These are phyloP conservation scores for Melanogaster broomeanus DNA, from an alignment of 768 basidiomycete species.

Conservation along the genomic window DNA sequence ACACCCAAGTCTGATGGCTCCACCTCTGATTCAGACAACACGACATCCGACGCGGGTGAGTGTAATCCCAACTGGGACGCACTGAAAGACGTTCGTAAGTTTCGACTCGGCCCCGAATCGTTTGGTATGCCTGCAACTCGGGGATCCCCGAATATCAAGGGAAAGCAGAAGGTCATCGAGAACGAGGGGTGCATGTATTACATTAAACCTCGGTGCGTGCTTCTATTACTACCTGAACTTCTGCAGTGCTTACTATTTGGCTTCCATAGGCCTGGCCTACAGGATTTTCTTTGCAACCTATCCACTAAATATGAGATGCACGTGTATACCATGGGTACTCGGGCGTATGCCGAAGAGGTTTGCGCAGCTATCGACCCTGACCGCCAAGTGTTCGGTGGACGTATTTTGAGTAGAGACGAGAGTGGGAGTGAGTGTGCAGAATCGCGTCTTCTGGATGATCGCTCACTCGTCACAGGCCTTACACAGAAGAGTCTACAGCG, in stretches of 20 bases:
- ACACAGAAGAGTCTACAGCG: slow-evolving; percentile 91
- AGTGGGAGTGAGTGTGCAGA: slow-evolving; percentile 77
- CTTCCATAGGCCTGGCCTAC: slow-evolving; percentile 71
- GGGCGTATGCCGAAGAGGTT: slow-evolving; percentile 94
- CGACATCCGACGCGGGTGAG: slow-evolving; percentile 49
- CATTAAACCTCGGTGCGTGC: slow-evolving; percentile 88
- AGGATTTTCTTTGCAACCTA: slow-evolving; percentile 70
- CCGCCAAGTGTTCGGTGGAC: slow-evolving; percentile 79
- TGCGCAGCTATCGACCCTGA: slow-evolving; percentile 93
- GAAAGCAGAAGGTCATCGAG: slow-evolving; percentile 65
- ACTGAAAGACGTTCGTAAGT: slow-evolving; percentile 86
- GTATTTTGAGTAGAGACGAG: slow-evolving; percentile 92
- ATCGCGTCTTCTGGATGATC: not conserved
- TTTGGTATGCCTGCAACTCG: slow-evolving; percentile 51
- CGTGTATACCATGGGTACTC: slow-evolving; percentile 99
- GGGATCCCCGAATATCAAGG: slow-evolving; percentile 44
- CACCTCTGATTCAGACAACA: slow-evolving; percentile 42
- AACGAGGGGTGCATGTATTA: slow-evolving; percentile 93
- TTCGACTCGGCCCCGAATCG: slow-evolving; percentile 81
- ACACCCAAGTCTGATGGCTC: slow-evolving; percentile 30
- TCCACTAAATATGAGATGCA: slow-evolving; percentile 94
- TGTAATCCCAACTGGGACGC: slow-evolving; percentile 95
- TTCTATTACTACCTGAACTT: not conserved
- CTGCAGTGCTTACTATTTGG: not conserved
- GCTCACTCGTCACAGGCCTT: slow-evolving; percentile 53